phyloP scores from a whole-genome alignment of 495 filamentous ascomycete genomes.

The Penicillium soppii region DNA sequence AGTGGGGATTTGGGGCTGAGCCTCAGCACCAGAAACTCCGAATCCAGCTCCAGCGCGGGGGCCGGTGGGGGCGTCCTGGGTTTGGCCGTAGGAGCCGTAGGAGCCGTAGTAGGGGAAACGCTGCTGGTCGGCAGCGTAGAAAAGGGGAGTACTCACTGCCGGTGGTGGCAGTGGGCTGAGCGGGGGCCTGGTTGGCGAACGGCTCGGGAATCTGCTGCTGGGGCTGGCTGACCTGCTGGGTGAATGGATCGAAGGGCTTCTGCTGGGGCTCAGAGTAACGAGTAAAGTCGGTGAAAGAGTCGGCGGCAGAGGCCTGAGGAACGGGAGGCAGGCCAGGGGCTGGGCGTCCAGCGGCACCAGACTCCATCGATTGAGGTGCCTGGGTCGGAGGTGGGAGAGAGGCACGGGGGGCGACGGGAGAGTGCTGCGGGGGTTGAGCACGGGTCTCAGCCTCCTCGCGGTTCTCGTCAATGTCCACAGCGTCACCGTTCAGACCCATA shows the following conservation, averaged over 20 bases:
- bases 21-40: slow-evolving; percentile 68
- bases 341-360: slow-evolving; percentile 63
- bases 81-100: slow-evolving; percentile 74
- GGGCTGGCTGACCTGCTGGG: slow-evolving; percentile 68
- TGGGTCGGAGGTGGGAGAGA: slow-evolving; percentile 77
- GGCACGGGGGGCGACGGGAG: slow-evolving; percentile 86
- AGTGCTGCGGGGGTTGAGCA: slow-evolving; percentile 90
- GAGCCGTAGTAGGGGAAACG: slow-evolving; percentile 81
- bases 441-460: slow-evolving; percentile 93
- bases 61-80: slow-evolving; percentile 71
- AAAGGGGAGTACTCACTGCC: slow-evolving; percentile 79
- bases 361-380: slow-evolving; percentile 43
- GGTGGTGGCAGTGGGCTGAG: slow-evolving; percentile 55
- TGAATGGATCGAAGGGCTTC: slow-evolving; percentile 88
- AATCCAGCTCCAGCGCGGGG: slow-evolving; percentile 67
- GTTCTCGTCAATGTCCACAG: slow-evolving; percentile 86
- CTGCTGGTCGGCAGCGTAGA: slow-evolving; percentile 83
- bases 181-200: slow-evolving; percentile 56
- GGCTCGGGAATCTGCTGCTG: slow-evolving; percentile 59
- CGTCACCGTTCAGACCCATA: slow-evolving; percentile 80
- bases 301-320: slow-evolving; percentile 52
- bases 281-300: slow-evolving; percentile 57
- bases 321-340: slow-evolving; percentile 68
- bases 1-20: slow-evolving; percentile 72
- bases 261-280: slow-evolving; percentile 69